Evolutionary conservation across 2,329 filamentous ascomycete species (phyloP).

Genomic region (Dactylellina cionopaga): DNA sequence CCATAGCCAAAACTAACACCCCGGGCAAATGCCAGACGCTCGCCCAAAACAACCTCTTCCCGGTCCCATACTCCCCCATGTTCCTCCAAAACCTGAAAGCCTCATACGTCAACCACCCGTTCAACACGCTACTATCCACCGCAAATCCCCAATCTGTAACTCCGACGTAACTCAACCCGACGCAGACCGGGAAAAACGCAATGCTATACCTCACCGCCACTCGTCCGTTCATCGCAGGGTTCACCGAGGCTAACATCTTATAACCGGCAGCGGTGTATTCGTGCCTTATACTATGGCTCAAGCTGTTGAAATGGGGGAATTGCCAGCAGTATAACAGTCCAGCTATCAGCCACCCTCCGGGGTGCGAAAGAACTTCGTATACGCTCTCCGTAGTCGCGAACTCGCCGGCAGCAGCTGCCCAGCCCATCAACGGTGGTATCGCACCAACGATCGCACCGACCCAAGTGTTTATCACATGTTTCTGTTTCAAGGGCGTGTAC

Average conservation of each 20-base stretch:
- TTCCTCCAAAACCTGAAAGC: slow-evolving; percentile 82
- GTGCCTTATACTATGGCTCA: slow-evolving; percentile 86
- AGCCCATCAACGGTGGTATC: slow-evolving; percentile 96
- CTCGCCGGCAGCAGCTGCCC: slow-evolving; percentile 92
- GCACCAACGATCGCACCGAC: slow-evolving; percentile 90
- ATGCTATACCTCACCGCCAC: slow-evolving; percentile 89
- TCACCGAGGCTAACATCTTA: slow-evolving; percentile 83
- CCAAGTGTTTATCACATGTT: slow-evolving; percentile 92
- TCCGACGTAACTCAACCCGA: slow-evolving; percentile 78
- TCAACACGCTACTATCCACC: slow-evolving; percentile 80
- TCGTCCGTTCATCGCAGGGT: slow-evolving; percentile 83
- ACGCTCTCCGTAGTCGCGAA: slow-evolving; percentile 65
- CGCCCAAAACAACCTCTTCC: slow-evolving; percentile 91
- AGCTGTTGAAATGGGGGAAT: slow-evolving; percentile 96
- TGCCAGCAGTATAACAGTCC: slow-evolving; percentile 92
- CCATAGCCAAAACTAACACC: slow-evolving; percentile 86
- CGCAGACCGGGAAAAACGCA: slow-evolving; percentile 84
- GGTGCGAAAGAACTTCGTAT: slow-evolving; percentile 52
- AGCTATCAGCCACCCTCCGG: slow-evolving; percentile 88
- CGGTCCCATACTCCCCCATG: slow-evolving; percentile 78
- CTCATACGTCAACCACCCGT: slow-evolving; percentile 83
- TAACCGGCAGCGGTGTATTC: slow-evolving; percentile 81
- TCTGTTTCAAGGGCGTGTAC: slow-evolving; percentile 91
- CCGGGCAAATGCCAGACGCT: slow-evolving; percentile 95
- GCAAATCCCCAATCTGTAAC: slow-evolving; percentile 89